Percentiles rank a stretch among this genome's conserved stretches.
These are phyloP conservation scores for Fusarium oligoseptatum DNA, from an alignment of 2,329 filamentous ascomycete species.

Conservation along the genomic window DNA sequence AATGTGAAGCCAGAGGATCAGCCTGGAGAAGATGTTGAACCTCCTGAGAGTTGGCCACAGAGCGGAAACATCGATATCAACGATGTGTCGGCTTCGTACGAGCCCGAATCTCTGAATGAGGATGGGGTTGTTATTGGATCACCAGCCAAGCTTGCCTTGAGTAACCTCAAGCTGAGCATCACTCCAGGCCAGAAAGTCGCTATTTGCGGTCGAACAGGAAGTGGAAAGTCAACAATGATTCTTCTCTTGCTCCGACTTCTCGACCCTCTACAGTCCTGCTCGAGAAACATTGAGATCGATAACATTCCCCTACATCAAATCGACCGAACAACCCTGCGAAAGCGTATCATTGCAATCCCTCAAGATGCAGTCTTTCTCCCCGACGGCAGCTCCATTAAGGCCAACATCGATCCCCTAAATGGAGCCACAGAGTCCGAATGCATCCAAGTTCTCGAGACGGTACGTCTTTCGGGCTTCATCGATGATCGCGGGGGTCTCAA, in stretches of 20 bases:
- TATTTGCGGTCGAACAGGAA: slow-evolving; percentile 55
- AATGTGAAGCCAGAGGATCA: slow-evolving; percentile 43
- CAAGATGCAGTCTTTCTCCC: slow-evolving; percentile 68
- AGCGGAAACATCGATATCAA: slow-evolving; percentile 48
- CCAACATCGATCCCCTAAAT: slow-evolving; percentile 59
- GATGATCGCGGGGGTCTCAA: slow-evolving; percentile 51
- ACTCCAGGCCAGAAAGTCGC: slow-evolving; percentile 51
- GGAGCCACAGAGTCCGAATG: slow-evolving; percentile 51
- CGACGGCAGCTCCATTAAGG: slow-evolving; percentile 55
- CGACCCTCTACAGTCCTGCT: slow-evolving; percentile 50
- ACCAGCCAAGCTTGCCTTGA: slow-evolving; percentile 42
- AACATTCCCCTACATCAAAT: slow-evolving; percentile 53
- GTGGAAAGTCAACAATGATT: slow-evolving; percentile 61
- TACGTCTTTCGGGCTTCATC: slow-evolving; percentile 52
- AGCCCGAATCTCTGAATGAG: slow-evolving; percentile 7
- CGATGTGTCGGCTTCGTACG: slow-evolving; percentile 52
- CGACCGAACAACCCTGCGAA: slow-evolving; percentile 58
- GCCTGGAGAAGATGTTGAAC: slow-evolving; percentile 34
- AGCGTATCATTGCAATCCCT: slow-evolving; percentile 64
- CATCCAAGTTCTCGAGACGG: slow-evolving; percentile 50
- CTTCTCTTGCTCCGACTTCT: slow-evolving; percentile 57
- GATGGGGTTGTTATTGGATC: background rate
- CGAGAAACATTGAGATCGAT: slow-evolving; percentile 58
- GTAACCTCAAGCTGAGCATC: slow-evolving; percentile 47
- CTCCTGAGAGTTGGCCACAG: slow-evolving; percentile 49